Evolutionary conservation across 2,329 filamentous ascomycete species (phyloP).

Genomic region (Talaromyces piceae): DNA sequence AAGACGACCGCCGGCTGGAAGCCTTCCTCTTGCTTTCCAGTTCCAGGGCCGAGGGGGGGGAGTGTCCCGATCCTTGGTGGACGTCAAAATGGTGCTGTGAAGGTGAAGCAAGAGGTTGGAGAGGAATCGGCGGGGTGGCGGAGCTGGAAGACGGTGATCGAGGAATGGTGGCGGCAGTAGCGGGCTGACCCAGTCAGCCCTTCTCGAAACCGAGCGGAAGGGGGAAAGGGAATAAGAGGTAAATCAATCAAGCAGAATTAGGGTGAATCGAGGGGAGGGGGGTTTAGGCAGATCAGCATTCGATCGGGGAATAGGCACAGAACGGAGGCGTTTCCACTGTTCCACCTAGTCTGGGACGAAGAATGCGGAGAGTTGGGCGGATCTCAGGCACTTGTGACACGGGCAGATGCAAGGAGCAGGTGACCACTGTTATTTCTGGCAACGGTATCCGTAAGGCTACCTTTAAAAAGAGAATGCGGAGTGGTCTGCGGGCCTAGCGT

Average conservation of each 20-base stretch:
- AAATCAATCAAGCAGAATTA: neutral
- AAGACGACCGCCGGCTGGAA: slow-evolving; percentile 43
- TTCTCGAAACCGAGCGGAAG: slow-evolving; percentile 11
- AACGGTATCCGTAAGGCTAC: neutral
- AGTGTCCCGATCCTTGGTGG: slow-evolving; percentile 11
- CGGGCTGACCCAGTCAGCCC: slow-evolving; percentile 75
- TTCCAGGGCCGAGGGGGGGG: slow-evolving; percentile 29
- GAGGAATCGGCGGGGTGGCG: slow-evolving; percentile 70
- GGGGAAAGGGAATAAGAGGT: neutral
- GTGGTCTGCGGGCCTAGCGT: neutral
- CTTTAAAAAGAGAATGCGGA: neutral
- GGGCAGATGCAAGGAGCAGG: slow-evolving; percentile 12
- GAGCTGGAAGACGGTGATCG: slow-evolving; percentile 56
- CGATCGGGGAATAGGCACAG: neutral
- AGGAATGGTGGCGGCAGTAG: slow-evolving; percentile 75
- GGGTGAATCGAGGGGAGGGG: neutral
- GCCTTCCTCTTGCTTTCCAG: slow-evolving; percentile 43
- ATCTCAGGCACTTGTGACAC: slow-evolving; percentile 13
- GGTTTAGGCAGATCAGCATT: neutral
- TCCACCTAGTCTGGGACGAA: neutral
- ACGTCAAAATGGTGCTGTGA: slow-evolving; percentile 18
- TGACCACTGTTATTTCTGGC: slow-evolving; percentile 5
- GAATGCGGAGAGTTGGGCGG: neutral
- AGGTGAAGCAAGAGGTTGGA: slow-evolving; percentile 58
- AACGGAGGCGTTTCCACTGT: neutral